phyloP scores from a whole-genome alignment of 1,284 basidiomycete genomes.

The Leccinum griseonigrum region DNA sequence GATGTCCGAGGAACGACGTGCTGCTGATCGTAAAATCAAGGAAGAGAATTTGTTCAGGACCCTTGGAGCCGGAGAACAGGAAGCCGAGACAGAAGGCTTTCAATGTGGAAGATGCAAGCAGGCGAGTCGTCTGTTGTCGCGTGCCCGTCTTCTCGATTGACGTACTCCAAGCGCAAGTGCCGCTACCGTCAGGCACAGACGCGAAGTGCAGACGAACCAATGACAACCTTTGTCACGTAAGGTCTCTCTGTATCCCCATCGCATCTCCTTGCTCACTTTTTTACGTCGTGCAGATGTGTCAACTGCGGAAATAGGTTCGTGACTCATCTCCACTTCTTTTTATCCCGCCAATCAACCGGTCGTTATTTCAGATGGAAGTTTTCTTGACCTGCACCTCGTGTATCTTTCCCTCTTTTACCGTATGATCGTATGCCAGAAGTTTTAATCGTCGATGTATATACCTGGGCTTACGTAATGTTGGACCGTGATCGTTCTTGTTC shows the following conservation, averaged over 20 bases:
- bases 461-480: slow-evolving; percentile 22
- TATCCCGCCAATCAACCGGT: slow-evolving; percentile 7
- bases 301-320: slow-evolving; percentile 58
- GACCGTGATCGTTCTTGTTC: slow-evolving; percentile 1
- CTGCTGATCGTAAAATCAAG: slow-evolving; percentile 78
- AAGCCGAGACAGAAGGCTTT: slow-evolving; percentile 98
- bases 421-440: background rate
- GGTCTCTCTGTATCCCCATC: slow-evolving; percentile 24
- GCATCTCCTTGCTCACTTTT: background rate
- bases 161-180: slow-evolving; percentile 68
- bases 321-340: background rate
- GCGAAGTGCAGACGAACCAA: slow-evolving; percentile 92
- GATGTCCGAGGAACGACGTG: slow-evolving; percentile 90
- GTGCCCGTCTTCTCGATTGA: background rate
- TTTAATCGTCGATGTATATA: slow-evolving; percentile 21
- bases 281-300: slow-evolving; percentile 42
- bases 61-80: slow-evolving; percentile 83
- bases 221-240: slow-evolving; percentile 81
- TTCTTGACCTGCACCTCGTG: slow-evolving; percentile 40
- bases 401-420: background rate
- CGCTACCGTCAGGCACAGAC: slow-evolving; percentile 95
- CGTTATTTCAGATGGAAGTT: slow-evolving; percentile 57
- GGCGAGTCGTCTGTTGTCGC: slow-evolving; percentile 35
- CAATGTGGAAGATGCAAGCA: slow-evolving; percentile 94
- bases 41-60: slow-evolving; percentile 92